These are phyloP conservation scores for Backusella mclennaniae DNA, from an alignment of 192 early-diverging fungal species.

Conservation along the genomic window DNA sequence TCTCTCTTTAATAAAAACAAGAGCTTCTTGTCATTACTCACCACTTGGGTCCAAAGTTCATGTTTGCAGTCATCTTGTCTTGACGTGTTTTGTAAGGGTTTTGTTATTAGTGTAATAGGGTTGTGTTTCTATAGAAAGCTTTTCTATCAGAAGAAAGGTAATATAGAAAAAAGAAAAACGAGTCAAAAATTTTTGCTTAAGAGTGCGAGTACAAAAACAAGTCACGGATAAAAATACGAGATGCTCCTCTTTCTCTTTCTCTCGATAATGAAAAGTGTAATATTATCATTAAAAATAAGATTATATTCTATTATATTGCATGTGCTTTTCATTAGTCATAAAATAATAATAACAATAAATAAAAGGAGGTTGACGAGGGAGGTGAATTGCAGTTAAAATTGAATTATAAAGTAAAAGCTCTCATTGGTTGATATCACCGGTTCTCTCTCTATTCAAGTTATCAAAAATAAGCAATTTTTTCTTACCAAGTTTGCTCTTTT, in stretches of 20 bases:
- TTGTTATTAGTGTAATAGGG: background rate
- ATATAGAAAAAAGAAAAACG: background rate
- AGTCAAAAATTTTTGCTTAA: background rate
- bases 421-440: too few species aligned
- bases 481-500: too few species aligned
- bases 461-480: too few species aligned
- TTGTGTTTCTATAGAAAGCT: background rate
- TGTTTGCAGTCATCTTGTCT: constrained; percentile 46
- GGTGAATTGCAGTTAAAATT: too few species aligned
- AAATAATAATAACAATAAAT: too few species aligned
- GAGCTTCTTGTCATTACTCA: constrained; percentile 5
- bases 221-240: background rate
- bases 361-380: too few species aligned
- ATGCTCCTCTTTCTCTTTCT: background rate
- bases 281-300: too few species aligned
- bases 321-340: too few species aligned
- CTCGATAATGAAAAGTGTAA: too few species aligned
- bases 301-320: too few species aligned
- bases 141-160: background rate
- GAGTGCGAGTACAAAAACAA: background rate
- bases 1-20: background rate
- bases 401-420: too few species aligned
- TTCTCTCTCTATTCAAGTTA: too few species aligned
- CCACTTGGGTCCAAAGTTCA: constrained; percentile 87
- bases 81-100: background rate